phyloP scores from a whole-genome alignment of 129 eudicot genomes.

The Tagetes erecta region DNA sequence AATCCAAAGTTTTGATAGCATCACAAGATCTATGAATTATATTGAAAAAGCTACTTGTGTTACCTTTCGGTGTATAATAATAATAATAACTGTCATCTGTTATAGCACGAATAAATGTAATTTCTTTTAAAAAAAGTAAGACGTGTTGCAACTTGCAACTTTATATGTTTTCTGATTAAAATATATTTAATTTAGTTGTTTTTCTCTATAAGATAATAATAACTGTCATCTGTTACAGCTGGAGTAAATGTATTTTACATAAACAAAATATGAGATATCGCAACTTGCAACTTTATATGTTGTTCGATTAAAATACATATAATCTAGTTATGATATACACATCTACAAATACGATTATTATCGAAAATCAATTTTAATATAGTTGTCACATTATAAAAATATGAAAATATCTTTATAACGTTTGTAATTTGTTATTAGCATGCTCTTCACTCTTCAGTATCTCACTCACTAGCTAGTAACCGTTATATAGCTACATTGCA shows the following conservation, averaged over 20 bases:
- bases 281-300: background rate
- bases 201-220: background rate
- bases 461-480: too few species aligned
- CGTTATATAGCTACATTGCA: too few species aligned
- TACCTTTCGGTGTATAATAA: background rate
- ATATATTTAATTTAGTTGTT: too few species aligned
- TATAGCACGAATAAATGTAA: constrained; percentile 1
- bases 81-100: background rate
- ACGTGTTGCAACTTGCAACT: background rate
- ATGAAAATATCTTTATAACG: background rate
- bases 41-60: background rate
- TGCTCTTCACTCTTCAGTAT: too few species aligned
- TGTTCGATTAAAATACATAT: background rate
- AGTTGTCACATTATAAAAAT: background rate
- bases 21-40: background rate
- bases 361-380: background rate
- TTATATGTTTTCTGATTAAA: background rate
- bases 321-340: background rate
- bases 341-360: background rate
- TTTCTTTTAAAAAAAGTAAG: background rate
- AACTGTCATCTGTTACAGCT: background rate
- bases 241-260: constrained; percentile 9
- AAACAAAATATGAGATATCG: background rate
- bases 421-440: background rate
- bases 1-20: constrained; percentile 17